Conservation (phyloP, 768 basidiomycete species). For the Cyclocybe aegerita region DNA sequence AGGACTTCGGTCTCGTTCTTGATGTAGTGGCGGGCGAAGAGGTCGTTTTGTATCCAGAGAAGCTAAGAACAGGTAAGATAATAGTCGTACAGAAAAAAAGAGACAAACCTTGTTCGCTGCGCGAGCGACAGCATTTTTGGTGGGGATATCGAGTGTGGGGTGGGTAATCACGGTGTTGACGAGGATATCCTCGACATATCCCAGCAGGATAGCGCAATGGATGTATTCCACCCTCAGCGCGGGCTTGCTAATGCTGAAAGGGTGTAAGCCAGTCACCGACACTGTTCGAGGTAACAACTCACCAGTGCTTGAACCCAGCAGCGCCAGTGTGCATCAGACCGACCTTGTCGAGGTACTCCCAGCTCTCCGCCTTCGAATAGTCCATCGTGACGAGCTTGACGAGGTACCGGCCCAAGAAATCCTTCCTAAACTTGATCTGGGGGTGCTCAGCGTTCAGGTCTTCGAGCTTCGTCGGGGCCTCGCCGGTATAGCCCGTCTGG, state of each 20-base stretch:
- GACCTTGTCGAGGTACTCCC: slow-evolving; percentile 48
- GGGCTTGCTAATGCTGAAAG: not conserved
- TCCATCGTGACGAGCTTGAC: slow-evolving; percentile 42
- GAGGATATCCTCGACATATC: too few species aligned
- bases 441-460: slow-evolving; percentile 42
- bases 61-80: slow-evolving; percentile 24
- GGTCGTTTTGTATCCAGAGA: slow-evolving; percentile 52
- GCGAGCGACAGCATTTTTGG: slow-evolving; percentile 39
- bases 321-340: slow-evolving; percentile 50
- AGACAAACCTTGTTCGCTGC: slow-evolving; percentile 43
- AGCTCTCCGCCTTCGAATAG: slow-evolving; percentile 38
- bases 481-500: slow-evolving; percentile 41
- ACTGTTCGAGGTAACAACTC: slow-evolving; percentile 6
- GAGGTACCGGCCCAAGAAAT: slow-evolving; percentile 32
- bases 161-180: slow-evolving; percentile 8
- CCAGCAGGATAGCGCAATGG: too few species aligned
- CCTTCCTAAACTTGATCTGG: slow-evolving; percentile 47
- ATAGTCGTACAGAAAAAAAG: not conserved
- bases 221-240: too few species aligned
- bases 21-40: slow-evolving; percentile 44
- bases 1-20: slow-evolving; percentile 18
- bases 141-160: slow-evolving; percentile 32
- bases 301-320: slow-evolving; percentile 43
- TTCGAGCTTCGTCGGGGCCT: slow-evolving; percentile 33
- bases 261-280: not conserved